Evolutionary conservation across 805 yeast species (phyloP).

Genomic region (Wickerhamiella hasegawae): DNA sequence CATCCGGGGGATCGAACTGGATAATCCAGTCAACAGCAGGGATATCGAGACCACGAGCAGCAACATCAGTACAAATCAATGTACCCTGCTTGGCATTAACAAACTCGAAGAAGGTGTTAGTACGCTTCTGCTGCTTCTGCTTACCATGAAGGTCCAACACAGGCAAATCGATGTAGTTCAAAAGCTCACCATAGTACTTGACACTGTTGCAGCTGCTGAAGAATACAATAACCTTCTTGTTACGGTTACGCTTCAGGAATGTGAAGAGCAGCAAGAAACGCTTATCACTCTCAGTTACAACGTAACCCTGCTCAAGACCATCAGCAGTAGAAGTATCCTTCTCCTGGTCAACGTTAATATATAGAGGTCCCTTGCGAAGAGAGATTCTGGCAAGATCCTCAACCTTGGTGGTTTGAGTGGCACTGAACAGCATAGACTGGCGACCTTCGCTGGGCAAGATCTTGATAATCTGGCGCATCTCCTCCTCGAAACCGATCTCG

Average conservation of each 20-base stretch:
- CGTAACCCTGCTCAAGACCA: constrained; percentile 97
- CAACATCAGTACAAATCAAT: constrained; percentile 91
- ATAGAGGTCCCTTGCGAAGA: constrained; percentile 79
- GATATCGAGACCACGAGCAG: constrained; percentile 97
- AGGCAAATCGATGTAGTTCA: constrained; percentile 92
- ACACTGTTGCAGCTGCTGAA: constrained; percentile 94
- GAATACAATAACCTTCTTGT: constrained; percentile 80
- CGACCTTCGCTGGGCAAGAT: constrained; percentile 85
- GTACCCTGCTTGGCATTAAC: constrained; percentile 94
- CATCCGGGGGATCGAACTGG: constrained; percentile 99
- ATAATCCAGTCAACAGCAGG: constrained; percentile 99
- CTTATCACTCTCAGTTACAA: constrained; percentile 91
- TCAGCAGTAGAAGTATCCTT: constrained; percentile 82
- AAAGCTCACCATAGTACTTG: constrained; percentile 84
- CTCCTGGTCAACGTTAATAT: constrained; percentile 82
- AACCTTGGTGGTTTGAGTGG: constrained; percentile 97
- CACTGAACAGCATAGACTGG: constrained; percentile 96
- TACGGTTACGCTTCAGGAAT: constrained; percentile 79
- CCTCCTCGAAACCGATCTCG: constrained; percentile 97
- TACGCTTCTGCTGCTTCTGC: constrained; percentile 96
- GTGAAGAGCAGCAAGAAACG: constrained; percentile 81
- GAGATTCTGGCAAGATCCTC: constrained; percentile 97
- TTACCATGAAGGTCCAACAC: constrained; percentile 94
- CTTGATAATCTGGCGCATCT: constrained; percentile 91
- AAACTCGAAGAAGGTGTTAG: constrained; percentile 95